These are phyloP conservation scores for Ichthyophthirius multifiliis DNA, from an alignment of 169 alveolate genomes.

Conservation along the genomic window DNA sequence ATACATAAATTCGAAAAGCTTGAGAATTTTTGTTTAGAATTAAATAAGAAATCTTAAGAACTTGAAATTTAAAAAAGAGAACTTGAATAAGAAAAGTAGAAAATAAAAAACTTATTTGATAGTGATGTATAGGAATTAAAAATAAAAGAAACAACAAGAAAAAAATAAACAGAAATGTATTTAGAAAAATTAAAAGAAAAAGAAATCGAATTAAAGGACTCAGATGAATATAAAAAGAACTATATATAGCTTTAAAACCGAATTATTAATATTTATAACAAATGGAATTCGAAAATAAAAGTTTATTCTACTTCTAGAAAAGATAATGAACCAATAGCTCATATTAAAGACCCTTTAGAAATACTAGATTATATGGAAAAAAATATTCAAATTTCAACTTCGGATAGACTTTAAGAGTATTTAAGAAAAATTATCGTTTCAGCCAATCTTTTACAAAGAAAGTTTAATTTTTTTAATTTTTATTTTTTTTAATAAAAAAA, in stretches of 20 bases:
- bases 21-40: not conserved
- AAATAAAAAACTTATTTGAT: not conserved
- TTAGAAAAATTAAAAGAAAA: not conserved
- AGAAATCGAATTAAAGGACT: slow-evolving; percentile 23
- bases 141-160: not conserved
- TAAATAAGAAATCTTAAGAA: not conserved
- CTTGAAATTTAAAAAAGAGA: not conserved
- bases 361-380: slow-evolving; percentile 29
- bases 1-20: not conserved
- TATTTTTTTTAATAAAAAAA: not conserved
- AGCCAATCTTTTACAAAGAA: slow-evolving; percentile 33
- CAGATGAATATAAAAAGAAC: slow-evolving; percentile 18
- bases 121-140: not conserved
- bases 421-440: slow-evolving; percentile 36
- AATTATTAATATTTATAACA: slow-evolving; percentile 14
- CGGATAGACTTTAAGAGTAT: slow-evolving; percentile 30
- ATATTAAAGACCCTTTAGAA: slow-evolving; percentile 27
- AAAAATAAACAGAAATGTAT: not conserved
- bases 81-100: not conserved
- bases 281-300: slow-evolving; percentile 20
- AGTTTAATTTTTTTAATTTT: not conserved
- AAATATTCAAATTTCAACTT: slow-evolving; percentile 29
- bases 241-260: slow-evolving; percentile 19
- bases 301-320: not conserved
- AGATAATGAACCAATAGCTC: slow-evolving; percentile 36